Percentiles rank a stretch among this genome's conserved stretches.
Evolutionary conservation across 2,329 filamentous ascomycete species (phyloP).

Genomic region (Colletotrichum sp.): DNA sequence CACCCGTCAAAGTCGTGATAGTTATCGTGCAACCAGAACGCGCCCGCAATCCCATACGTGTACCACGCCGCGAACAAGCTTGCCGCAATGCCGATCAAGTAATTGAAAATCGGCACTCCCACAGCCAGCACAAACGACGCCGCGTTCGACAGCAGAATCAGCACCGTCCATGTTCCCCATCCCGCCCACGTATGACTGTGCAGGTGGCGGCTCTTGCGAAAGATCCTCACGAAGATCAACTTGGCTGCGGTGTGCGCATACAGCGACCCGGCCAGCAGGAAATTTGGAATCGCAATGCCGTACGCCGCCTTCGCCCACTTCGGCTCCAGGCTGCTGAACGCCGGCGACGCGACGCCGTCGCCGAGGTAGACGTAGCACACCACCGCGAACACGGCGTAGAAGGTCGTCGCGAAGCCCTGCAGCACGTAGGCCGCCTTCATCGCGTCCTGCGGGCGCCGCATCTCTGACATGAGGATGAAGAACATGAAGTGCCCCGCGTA

Average conservation of each 20-base stretch:
- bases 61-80: slow-evolving; percentile 59
- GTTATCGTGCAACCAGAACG: slow-evolving; percentile 56
- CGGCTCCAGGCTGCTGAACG: slow-evolving; percentile 49
- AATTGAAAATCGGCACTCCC: slow-evolving; percentile 59
- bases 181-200: slow-evolving; percentile 51
- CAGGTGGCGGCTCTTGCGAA: slow-evolving; percentile 49
- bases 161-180: slow-evolving; percentile 50
- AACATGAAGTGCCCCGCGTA: slow-evolving; percentile 61
- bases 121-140: slow-evolving; percentile 47
- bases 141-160: slow-evolving; percentile 51
- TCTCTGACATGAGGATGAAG: slow-evolving; percentile 58
- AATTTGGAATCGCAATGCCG: slow-evolving; percentile 54
- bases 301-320: slow-evolving; percentile 56
- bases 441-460: slow-evolving; percentile 53
- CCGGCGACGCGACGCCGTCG: slow-evolving; percentile 46
- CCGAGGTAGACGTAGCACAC: slow-evolving; percentile 58
- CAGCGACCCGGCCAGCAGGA: slow-evolving; percentile 53
- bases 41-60: slow-evolving; percentile 56
- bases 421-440: slow-evolving; percentile 57
- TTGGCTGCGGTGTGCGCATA: slow-evolving; percentile 58
- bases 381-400: slow-evolving; percentile 55
- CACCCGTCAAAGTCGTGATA: slow-evolving; percentile 47
- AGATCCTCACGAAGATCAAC: slow-evolving; percentile 54
- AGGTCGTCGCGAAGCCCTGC: slow-evolving; percentile 52
- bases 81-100: slow-evolving; percentile 55